These are phyloP conservation scores for Penicillium egyptiacum DNA, from an alignment of 495 filamentous ascomycete genomes.

Conservation along the genomic window DNA sequence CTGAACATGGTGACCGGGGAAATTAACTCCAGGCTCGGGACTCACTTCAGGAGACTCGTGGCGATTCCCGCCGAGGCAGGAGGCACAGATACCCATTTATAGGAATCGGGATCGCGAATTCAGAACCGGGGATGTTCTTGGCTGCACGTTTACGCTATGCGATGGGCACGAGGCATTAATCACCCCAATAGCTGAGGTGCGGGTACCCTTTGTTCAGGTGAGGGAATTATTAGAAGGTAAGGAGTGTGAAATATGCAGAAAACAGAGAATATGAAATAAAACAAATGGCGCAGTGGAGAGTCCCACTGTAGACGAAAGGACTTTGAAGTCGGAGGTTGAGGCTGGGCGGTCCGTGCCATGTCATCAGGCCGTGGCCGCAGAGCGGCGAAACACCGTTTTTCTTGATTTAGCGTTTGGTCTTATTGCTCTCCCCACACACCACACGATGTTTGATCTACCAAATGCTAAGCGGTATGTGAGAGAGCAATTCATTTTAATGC, in stretches of 20 bases:
- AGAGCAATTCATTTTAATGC: background rate
- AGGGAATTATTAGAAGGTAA: slow-evolving; percentile 11
- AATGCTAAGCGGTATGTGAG: slow-evolving; percentile 41
- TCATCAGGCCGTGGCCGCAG: slow-evolving; percentile 34
- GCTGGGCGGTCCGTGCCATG: slow-evolving; percentile 31
- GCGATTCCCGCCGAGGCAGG: slow-evolving; percentile 50
- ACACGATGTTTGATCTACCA: slow-evolving; percentile 45
- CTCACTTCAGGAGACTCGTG: slow-evolving; percentile 49
- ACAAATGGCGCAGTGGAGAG: slow-evolving; percentile 15
- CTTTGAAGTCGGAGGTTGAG: slow-evolving; percentile 18
- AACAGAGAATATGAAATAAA: slow-evolving; percentile 13
- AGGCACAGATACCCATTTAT: slow-evolving; percentile 54
- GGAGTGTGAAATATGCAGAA: slow-evolving; percentile 22
- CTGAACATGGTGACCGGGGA: slow-evolving; percentile 15
- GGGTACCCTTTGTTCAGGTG: slow-evolving; percentile 12
- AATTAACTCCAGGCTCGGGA: slow-evolving; percentile 4
- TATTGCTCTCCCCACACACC: background rate
- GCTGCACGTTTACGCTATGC: slow-evolving; percentile 19
- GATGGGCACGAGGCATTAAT: slow-evolving; percentile 33
- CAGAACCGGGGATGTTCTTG: slow-evolving; percentile 6
- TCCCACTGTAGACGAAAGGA: slow-evolving; percentile 8
- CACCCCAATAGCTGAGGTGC: slow-evolving; percentile 22
- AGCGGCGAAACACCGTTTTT: slow-evolving; percentile 17
- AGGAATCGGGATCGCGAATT: slow-evolving; percentile 4
- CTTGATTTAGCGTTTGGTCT: slow-evolving; percentile 1